Evolutionary conservation across 2,329 filamentous ascomycete species (phyloP).

Genomic region (Aureobasidium leucospermi): DNA sequence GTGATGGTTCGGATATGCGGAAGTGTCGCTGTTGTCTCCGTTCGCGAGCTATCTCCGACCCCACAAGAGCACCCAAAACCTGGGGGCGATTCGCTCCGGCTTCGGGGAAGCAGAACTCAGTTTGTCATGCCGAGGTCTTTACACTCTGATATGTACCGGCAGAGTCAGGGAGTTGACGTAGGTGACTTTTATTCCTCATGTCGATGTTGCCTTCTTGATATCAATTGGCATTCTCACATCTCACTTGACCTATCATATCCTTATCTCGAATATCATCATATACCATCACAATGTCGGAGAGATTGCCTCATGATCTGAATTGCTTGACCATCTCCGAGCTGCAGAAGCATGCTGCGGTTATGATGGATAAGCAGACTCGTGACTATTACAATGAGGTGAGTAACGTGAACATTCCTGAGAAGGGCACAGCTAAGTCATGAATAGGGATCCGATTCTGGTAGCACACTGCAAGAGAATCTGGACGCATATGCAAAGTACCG

Average conservation of each 20-base stretch:
- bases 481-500: slow-evolving; percentile 43
- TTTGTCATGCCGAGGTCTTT: slow-evolving; percentile 8
- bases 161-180: background rate
- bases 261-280: background rate
- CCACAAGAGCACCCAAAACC: background rate
- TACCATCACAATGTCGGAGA: background rate
- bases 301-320: slow-evolving; percentile 28
- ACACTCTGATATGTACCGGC: background rate
- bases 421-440: background rate
- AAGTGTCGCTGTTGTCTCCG: background rate
- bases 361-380: slow-evolving; percentile 33
- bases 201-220: background rate
- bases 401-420: no score
- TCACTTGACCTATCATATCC: no score
- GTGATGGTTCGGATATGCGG: background rate
- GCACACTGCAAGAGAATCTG: slow-evolving; percentile 42
- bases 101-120: background rate
- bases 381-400: slow-evolving; percentile 32
- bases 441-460: slow-evolving; percentile 28
- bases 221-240: background rate
- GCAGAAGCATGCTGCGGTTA: slow-evolving; percentile 29
- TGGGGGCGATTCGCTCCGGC: background rate
- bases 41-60: background rate
- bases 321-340: slow-evolving; percentile 38
- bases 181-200: slow-evolving; percentile 1